Evolutionary conservation across 2,329 filamentous ascomycete genomes (phyloP).

Genomic region (Neofusicoccum cordaticola): DNA sequence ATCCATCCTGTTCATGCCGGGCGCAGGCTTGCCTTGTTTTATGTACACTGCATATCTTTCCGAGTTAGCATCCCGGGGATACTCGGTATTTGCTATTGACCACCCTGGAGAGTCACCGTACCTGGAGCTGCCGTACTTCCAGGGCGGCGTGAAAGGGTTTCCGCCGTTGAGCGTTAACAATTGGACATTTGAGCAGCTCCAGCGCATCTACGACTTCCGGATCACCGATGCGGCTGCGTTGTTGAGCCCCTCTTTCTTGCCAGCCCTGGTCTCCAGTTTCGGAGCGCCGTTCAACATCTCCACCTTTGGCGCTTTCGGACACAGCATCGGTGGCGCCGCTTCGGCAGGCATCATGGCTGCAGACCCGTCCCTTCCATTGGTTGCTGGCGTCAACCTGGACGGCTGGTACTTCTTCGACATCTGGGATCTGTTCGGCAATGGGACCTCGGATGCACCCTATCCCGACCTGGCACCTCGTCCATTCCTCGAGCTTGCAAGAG

Average conservation of each 20-base stretch:
- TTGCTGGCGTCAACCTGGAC: conserved; percentile 25
- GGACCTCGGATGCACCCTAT: background rate
- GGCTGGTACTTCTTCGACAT: conserved; percentile 21
- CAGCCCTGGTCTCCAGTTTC: background rate
- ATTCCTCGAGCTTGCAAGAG: conserved; percentile 23
- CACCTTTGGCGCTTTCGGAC: conserved; percentile 22
- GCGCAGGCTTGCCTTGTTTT: conserved; percentile 20
- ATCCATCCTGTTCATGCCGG: conserved; percentile 24
- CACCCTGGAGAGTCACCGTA: conserved; percentile 25
- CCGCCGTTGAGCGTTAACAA: background rate
- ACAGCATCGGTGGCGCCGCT: conserved; percentile 25
- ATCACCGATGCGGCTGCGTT: conserved; percentile 22
- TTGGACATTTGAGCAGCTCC: background rate
- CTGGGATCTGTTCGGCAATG: conserved; percentile 19
- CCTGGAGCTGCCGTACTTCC: conserved; percentile 18
- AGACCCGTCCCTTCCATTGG: conserved; percentile 14
- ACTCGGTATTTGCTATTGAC: conserved; percentile 23
- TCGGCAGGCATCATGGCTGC: conserved; percentile 18
- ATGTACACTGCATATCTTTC: conserved; percentile 19
- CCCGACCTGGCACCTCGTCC: conserved; percentile 15
- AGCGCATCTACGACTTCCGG: conserved; percentile 21
- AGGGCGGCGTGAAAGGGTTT: conserved; percentile 5
- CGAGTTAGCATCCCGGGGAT: conserved; percentile 23
- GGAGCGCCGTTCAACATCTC: conserved; percentile 19
- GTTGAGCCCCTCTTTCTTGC: background rate